Evolutionary conservation across 2,329 filamentous ascomycete species (phyloP).

Genomic region (Epichloe uncinata): DNA sequence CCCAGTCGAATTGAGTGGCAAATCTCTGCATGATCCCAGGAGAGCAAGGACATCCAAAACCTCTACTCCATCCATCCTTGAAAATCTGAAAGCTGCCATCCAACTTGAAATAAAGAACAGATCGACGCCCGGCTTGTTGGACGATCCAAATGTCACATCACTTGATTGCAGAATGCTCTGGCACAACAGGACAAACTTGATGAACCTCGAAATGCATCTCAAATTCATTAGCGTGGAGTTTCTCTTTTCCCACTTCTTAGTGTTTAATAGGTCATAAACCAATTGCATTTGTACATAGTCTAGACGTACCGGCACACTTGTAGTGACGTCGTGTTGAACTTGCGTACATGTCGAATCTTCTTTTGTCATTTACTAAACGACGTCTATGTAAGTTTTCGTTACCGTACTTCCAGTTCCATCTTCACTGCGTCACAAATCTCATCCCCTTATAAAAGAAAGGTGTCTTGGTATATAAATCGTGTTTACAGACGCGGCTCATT

Average conservation of each 20-base stretch:
- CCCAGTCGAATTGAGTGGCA: background rate
- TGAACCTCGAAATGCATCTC: background rate
- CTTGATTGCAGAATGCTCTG: background rate
- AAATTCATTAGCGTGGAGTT: constrained; percentile 4
- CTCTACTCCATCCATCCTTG: background rate
- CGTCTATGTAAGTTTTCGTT: constrained; percentile 11
- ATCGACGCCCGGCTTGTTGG: background rate
- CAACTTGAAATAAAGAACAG: too few relatives aligned
- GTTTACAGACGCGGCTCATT: background rate
- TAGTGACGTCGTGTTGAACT: background rate
- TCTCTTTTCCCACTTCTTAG: background rate
- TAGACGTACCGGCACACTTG: too few relatives aligned
- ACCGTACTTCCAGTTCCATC: constrained; percentile 14
- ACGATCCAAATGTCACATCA: background rate
- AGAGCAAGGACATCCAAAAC: background rate
- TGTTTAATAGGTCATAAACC: background rate
- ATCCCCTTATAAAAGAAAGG: constrained; percentile 5
- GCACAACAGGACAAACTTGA: background rate
- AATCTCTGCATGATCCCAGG: background rate
- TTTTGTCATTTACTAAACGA: background rate
- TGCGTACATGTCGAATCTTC: background rate
- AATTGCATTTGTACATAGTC: background rate
- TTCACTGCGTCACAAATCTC: constrained; percentile 14
- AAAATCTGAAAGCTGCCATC: background rate
- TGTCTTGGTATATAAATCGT: constrained; percentile 1